phyloP scores from a whole-genome alignment of 2,329 filamentous ascomycete genomes.

The Aspergillus unguis region DNA sequence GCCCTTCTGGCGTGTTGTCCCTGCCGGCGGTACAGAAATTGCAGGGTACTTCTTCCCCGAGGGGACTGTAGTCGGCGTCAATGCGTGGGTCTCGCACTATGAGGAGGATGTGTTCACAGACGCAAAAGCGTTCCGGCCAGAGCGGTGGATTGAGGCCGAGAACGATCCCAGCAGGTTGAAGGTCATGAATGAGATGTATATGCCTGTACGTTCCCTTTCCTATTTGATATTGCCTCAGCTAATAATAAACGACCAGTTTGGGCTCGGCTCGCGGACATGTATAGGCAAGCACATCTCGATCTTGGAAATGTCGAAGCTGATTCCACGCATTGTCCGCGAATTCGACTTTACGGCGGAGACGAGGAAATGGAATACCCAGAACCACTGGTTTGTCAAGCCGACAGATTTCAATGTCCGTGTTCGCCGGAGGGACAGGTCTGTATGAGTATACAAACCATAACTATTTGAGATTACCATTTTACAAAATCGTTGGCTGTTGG shows the following conservation, averaged over 20 bases:
- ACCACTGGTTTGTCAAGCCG: slow-evolving; percentile 47
- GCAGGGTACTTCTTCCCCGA: slow-evolving; percentile 41
- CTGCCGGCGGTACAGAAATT: slow-evolving; percentile 44
- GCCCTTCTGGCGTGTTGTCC: slow-evolving; percentile 50
- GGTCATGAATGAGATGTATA: slow-evolving; percentile 38
- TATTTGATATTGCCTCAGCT: background rate
- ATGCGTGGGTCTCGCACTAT: slow-evolving; percentile 45
- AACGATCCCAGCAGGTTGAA: slow-evolving; percentile 28
- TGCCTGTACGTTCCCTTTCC: slow-evolving; percentile 32
- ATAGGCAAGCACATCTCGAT: slow-evolving; percentile 38
- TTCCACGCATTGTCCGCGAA: slow-evolving; percentile 31
- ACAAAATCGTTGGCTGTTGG: too few relatives aligned
- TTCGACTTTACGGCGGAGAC: slow-evolving; percentile 25
- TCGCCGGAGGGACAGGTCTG: background rate
- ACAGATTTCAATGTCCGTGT: slow-evolving; percentile 38
- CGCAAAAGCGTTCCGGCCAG: slow-evolving; percentile 44
- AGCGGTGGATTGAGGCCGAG: slow-evolving; percentile 44
- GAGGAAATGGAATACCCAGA: slow-evolving; percentile 34
- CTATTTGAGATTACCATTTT: background rate
- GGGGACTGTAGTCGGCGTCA: slow-evolving; percentile 45
- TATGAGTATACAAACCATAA: background rate
- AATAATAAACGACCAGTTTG: slow-evolving; percentile 26
- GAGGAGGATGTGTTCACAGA: slow-evolving; percentile 45
- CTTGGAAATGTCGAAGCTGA: slow-evolving; percentile 38
- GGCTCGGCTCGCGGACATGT: slow-evolving; percentile 33